These are phyloP conservation scores for Tulasnella sp. DNA, from an alignment of 768 basidiomycete species.

Conservation along the genomic window DNA sequence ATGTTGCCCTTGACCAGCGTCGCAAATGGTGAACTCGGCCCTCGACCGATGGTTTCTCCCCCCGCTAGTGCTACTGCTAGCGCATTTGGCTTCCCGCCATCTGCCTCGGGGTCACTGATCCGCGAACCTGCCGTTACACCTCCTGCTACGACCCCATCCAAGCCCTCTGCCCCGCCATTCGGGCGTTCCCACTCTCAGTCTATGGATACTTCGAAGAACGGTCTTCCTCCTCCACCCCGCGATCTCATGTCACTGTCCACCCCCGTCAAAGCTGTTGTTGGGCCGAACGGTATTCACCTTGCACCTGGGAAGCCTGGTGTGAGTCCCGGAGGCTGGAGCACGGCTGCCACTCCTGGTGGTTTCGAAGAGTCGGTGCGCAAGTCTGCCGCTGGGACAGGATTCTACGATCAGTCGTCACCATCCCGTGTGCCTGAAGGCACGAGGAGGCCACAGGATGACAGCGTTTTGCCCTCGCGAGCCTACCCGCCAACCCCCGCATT, in stretches of 20 bases:
- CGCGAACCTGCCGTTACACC: background rate
- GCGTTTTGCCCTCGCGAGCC: background rate
- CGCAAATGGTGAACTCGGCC: background rate
- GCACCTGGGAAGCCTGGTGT: background rate
- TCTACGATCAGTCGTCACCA: constrained; percentile 16
- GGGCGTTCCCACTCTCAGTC: background rate
- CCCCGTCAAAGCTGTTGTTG: background rate
- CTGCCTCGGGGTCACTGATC: background rate
- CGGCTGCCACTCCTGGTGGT: constrained; percentile 60
- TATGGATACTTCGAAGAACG: background rate
- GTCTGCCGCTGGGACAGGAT: background rate
- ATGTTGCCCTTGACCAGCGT: background rate
- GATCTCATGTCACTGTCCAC: background rate
- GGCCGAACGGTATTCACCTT: background rate
- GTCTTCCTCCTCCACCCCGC: background rate
- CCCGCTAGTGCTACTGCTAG: background rate
- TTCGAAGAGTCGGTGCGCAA: constrained; percentile 17
- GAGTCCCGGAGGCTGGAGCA: constrained; percentile 60
- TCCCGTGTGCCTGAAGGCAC: constrained; percentile 1
- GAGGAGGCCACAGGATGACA: constrained; percentile 11
- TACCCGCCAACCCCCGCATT: background rate
- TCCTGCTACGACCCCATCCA: background rate
- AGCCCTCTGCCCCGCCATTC: background rate
- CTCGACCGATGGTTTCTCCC: background rate
- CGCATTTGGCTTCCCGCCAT: background rate